Conservation (phyloP, 2,329 filamentous ascomycete genomes). For the Arthroderma sp. region DNA sequence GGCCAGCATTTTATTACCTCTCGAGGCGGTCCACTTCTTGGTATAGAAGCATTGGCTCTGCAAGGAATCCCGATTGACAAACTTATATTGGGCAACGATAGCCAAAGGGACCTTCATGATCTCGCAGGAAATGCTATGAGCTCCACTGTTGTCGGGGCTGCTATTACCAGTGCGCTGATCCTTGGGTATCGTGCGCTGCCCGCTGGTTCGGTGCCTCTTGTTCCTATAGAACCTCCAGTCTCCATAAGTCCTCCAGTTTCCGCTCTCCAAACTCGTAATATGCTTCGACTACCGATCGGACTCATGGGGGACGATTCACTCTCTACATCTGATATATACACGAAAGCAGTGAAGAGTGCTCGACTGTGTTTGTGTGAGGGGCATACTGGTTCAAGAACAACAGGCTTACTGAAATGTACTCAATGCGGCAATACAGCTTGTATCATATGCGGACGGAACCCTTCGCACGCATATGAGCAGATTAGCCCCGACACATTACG, state of each 20-base stretch:
- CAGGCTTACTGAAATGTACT: conserved; percentile 34
- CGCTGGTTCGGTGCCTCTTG: conserved; percentile 6
- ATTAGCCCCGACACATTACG: conserved; percentile 18
- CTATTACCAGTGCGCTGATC: conserved; percentile 47
- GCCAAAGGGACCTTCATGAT: conserved; percentile 49
- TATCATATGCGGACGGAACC: conserved; percentile 40
- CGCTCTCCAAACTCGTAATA: conserved; percentile 6
- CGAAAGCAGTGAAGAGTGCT: conserved; percentile 21
- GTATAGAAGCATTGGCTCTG: conserved; percentile 49
- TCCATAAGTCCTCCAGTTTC: background rate
- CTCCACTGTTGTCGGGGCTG: conserved; percentile 54
- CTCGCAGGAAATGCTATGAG: conserved; percentile 72
- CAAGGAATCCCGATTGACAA: conserved; percentile 55
- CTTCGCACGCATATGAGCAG: conserved; percentile 33
- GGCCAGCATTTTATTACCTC: conserved; percentile 50
- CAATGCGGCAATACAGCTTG: conserved; percentile 45
- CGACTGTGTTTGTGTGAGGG: conserved; percentile 48
- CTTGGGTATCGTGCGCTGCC: conserved; percentile 20
- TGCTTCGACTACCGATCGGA: conserved; percentile 11
- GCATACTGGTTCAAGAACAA: conserved; percentile 23
- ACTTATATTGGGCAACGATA: conserved; percentile 52
- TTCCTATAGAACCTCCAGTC: background rate
- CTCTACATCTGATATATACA: conserved; percentile 12
- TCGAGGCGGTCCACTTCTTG: conserved; percentile 46
- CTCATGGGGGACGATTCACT: conserved; percentile 4